These are phyloP conservation scores for Fusarium circinatum DNA, from an alignment of 2,329 filamentous ascomycete species.

Conservation along the genomic window DNA sequence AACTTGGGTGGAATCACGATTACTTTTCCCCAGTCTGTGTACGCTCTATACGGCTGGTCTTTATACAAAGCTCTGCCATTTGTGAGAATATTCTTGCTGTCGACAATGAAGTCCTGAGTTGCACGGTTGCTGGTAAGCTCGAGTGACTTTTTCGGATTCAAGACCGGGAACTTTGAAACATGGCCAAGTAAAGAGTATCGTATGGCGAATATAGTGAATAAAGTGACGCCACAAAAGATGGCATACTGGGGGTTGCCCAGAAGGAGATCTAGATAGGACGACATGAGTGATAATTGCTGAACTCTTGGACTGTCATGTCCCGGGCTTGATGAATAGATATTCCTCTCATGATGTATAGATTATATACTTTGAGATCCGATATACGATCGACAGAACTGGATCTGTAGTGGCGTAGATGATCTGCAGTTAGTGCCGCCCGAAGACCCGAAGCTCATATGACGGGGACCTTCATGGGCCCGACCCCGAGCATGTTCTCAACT, in stretches of 20 bases:
- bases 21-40: constrained; percentile 1
- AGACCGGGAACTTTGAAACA: not conserved
- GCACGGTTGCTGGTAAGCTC: not conserved
- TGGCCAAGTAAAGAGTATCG: not conserved
- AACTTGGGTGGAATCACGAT: not conserved
- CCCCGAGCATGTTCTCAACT: not conserved
- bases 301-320: not conserved
- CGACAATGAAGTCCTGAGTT: not conserved
- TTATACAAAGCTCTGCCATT: not conserved
- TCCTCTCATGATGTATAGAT: not conserved
- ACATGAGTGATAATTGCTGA: not conserved
- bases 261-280: not conserved
- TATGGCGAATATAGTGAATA: not conserved
- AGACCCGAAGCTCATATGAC: not conserved
- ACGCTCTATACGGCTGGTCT: not conserved
- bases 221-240: not conserved
- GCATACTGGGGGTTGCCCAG: constrained; percentile 2
- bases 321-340: not conserved
- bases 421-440: not conserved
- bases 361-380: not conserved
- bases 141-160: not conserved
- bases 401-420: not conserved
- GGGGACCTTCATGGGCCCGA: not conserved
- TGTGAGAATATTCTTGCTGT: not conserved
- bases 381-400: not conserved